Evolutionary conservation across 1,139 yeast species (phyloP).

Genomic region (Barnettozyma hawaiiensis): DNA sequence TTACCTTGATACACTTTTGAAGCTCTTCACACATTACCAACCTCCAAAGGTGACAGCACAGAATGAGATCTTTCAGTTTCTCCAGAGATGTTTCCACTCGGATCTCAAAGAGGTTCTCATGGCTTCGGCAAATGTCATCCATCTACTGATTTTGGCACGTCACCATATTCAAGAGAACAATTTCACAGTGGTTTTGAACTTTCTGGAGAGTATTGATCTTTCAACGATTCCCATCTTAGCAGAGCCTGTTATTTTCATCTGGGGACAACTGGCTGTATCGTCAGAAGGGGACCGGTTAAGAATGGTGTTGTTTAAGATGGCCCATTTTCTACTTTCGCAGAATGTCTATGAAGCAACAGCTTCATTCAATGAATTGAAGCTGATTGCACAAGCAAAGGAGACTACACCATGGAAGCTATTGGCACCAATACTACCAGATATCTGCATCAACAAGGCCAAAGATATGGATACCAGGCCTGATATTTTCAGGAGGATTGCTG

Average conservation of each 20-base stretch:
- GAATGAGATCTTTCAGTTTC: conserved; percentile 26
- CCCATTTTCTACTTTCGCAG: conserved; percentile 53
- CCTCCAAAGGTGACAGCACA: conserved; percentile 32
- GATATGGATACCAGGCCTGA: conserved; percentile 42
- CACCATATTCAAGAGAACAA: conserved; percentile 15
- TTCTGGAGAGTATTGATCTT: conserved; percentile 15
- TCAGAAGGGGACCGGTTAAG: conserved; percentile 60
- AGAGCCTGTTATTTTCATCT: conserved; percentile 56
- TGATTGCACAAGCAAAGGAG: conserved; percentile 37
- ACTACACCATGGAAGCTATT: conserved; percentile 49
- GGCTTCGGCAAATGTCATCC: conserved; percentile 34
- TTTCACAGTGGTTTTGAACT: conserved; percentile 12
- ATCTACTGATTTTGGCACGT: conserved; percentile 21
- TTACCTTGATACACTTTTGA: conserved; percentile 40
- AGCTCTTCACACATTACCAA: conserved; percentile 44
- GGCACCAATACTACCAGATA: conserved; percentile 71
- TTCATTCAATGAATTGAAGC: conserved; percentile 52
- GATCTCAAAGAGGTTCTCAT: conserved; percentile 49
- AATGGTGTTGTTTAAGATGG: conserved; percentile 50
- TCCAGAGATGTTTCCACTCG: conserved; percentile 27
- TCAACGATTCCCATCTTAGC: conserved; percentile 36
- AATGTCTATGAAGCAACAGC: conserved; percentile 60
- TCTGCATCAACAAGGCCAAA: conserved; percentile 63
- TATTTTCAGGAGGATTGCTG: conserved; percentile 56
- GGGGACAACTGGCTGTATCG: conserved; percentile 55